Base-by-base conservation (phyloP, 768 basidiomycete species). In the Phylloporus rhodoxanthus region DNA sequence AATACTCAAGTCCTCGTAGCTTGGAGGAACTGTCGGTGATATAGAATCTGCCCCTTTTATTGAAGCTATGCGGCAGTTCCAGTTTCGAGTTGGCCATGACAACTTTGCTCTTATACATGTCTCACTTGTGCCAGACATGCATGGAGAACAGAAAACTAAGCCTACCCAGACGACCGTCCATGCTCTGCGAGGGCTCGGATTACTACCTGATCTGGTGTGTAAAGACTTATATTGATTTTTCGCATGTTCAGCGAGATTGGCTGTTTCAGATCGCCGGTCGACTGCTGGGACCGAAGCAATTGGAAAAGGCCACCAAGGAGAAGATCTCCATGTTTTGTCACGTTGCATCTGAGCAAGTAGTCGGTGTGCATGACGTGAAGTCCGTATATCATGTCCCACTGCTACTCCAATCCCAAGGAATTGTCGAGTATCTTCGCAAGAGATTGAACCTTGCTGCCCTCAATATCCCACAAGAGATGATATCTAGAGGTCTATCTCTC, bases 291-390 rank as follows among this genome's bases (percentile, higher is more conserved):
- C 83, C 87, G 17, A 78, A 87, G 54, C 85, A 88, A 0, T 75
- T 99, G n/a, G 80, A 85, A 47, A 76, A 80, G 14, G 78, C 87
- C 0, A 95, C 94, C 30, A 95, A 93, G 70, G 79, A 85, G 62
- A 99, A 99, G 69, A 95, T 99, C 36, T 92, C 91, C 53, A 97
- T 98, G 94, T 98, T 98, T 77, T 97, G 95, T 69, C 95, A 99
- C 61, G 95, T 99, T 58, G 73, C 82, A 3, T 74, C 85, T 3
- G 84, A 90, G 59, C 88, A 91, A 60, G 95, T 98, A 34, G 77
- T 99, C 44, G 95, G 93, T 47, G 88, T 98, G 7, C 95, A 98
- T 65, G 92, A 97, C 64, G 91, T 98, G 42, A 84, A 87, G 8
- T 96, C 93, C 33, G 92, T 97, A 29, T 99, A 99, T 68, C 95